A percentile compares a stretch with the other conserved stretches of the same genome.
These are phyloP conservation scores for Jatropha podagrica DNA, from an alignment of 441 rosid genomes.

Conservation along the genomic window DNA sequence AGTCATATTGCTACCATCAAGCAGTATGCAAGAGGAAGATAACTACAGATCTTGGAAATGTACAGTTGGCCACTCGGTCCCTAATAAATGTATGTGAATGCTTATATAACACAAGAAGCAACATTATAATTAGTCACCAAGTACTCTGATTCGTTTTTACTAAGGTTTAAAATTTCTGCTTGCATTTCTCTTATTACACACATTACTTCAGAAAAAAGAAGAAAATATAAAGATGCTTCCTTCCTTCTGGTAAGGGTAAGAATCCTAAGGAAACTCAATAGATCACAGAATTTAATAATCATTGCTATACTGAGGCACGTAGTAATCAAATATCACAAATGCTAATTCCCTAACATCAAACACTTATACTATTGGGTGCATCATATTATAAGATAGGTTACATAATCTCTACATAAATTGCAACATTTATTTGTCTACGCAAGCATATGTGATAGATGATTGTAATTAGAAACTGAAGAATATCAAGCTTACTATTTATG, in stretches of 20 bases:
- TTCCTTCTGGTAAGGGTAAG: not conserved
- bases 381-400: not conserved
- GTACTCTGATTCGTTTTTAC: not conserved
- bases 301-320: not conserved
- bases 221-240: not conserved
- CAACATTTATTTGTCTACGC: not conserved
- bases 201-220: not conserved
- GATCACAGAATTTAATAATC: not conserved
- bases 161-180: not conserved
- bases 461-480: constrained; percentile 8
- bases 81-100: not conserved
- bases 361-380: not conserved
- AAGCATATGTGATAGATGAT: not conserved
- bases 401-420: not conserved
- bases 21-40: not conserved
- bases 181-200: not conserved
- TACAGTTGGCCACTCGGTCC: not conserved
- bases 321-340: not conserved
- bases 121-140: not conserved
- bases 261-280: not conserved
- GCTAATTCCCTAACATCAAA: constrained; percentile 2
- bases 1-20: not conserved
- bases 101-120: not conserved
- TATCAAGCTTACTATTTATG: not conserved
- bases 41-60: not conserved